Evolutionary conservation across 768 basidiomycete species (phyloP).

Genomic region (Podaxis mareebaensis): DNA sequence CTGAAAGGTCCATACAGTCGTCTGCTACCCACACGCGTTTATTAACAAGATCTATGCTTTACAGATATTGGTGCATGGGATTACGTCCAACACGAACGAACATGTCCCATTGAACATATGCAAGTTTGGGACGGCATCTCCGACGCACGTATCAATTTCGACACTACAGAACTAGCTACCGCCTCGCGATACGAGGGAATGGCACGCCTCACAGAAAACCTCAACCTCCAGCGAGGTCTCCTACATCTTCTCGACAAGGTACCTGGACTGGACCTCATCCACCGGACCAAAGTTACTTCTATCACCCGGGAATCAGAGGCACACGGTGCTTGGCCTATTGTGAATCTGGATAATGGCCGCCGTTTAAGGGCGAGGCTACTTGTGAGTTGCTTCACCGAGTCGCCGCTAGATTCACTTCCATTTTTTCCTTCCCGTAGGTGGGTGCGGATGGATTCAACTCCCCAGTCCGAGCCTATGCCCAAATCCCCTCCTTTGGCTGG

Average conservation of each 20-base stretch:
- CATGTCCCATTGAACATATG: constrained; percentile 80
- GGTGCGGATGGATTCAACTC: constrained; percentile 97
- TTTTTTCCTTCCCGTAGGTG: constrained; percentile 46
- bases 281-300: constrained; percentile 71
- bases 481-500: constrained; percentile 90
- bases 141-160: constrained; percentile 75
- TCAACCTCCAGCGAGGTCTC: constrained; percentile 88
- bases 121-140: constrained; percentile 96
- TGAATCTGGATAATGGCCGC: constrained; percentile 70
- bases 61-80: constrained; percentile 85
- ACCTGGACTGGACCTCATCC: constrained; percentile 62
- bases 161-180: constrained; percentile 48
- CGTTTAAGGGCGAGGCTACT: constrained; percentile 73
- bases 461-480: constrained; percentile 84
- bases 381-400: constrained; percentile 40
- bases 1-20: constrained; percentile 52
- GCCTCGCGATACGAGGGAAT: constrained; percentile 43
- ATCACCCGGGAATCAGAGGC: constrained; percentile 58
- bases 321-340: constrained; percentile 74
- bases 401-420: not conserved
- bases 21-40: not conserved
- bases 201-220: constrained; percentile 88
- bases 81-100: constrained; percentile 66
- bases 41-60: not conserved
- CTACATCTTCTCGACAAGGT: constrained; percentile 58